Evolutionary conservation across 441 rosid species (phyloP).

Genomic region (Adansonia grandidieri): DNA sequence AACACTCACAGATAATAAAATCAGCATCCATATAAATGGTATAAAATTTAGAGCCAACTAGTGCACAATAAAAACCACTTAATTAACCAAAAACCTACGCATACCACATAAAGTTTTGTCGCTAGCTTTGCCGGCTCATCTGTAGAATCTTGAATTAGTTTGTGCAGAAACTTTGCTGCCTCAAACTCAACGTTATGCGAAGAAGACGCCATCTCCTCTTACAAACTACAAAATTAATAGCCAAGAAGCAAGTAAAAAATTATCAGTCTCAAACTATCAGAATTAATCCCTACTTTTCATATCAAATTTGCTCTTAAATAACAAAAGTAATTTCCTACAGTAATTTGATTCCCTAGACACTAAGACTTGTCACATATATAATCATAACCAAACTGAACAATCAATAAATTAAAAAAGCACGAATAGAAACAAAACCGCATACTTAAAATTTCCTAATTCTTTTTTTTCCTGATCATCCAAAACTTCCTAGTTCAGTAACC

Average conservation of each 20-base stretch:
- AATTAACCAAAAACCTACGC: constrained; percentile 32
- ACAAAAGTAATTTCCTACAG: background rate
- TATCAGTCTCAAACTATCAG: constrained; percentile 3
- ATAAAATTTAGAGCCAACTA: constrained; percentile 24
- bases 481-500: constrained; percentile 6
- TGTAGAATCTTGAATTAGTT: constrained; percentile 95
- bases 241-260: background rate
- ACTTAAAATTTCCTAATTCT: background rate
- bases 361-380: background rate
- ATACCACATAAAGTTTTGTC: constrained; percentile 90
- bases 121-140: constrained; percentile 97
- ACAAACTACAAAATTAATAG: constrained; percentile 31
- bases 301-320: constrained; percentile 6
- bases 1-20: constrained; percentile 26
- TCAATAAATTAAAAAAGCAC: background rate
- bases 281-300: background rate
- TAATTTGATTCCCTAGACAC: background rate
- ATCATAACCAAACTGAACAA: background rate
- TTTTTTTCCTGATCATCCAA: background rate
- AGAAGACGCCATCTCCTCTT: constrained; percentile 71
- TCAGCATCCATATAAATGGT: constrained; percentile 12
- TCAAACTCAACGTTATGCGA: constrained; percentile 94
- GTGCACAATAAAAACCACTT: constrained; percentile 21
- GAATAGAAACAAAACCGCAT: background rate
- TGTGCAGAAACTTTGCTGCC: constrained; percentile 98